These are phyloP conservation scores for Buddleja alternifolia DNA, from an alignment of 257 asterid genomes.

Conservation along the genomic window DNA sequence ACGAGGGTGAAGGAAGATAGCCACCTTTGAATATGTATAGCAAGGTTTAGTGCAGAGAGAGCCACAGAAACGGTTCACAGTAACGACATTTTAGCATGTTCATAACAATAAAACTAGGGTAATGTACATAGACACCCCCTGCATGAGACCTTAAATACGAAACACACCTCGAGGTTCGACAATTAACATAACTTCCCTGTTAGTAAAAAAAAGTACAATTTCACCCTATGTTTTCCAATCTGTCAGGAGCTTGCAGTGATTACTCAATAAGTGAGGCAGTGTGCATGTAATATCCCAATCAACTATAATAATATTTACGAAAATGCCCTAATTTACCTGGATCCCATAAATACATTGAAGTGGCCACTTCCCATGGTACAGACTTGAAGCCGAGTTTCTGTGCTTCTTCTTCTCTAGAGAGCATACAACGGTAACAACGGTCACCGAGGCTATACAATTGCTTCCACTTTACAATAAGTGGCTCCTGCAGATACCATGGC, in stretches of 20 bases:
- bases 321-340: conserved; percentile 51
- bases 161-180: too few species aligned
- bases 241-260: too few species aligned
- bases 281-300: too few species aligned
- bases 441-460: conserved; percentile 87
- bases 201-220: too few species aligned
- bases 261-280: too few species aligned
- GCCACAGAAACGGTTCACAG: conserved; percentile 82
- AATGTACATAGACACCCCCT: too few species aligned
- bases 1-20: conserved; percentile 83
- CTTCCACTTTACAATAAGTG: conserved; percentile 82
- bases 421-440: conserved; percentile 82
- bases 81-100: conserved; percentile 23
- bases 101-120: background rate
- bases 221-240: too few species aligned
- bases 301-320: too few species aligned
- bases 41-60: conserved; percentile 83
- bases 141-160: too few species aligned
- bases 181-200: too few species aligned
- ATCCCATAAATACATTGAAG: conserved; percentile 75
- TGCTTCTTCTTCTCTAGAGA: conserved; percentile 76
- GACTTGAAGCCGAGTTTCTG: conserved; percentile 69
- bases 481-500: conserved; percentile 94
- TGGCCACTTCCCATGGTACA: conserved; percentile 90
- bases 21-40: conserved; percentile 92